Conservation (phyloP, 2,329 filamentous ascomycete species). For the Cryoendolithus antarcticus region DNA sequence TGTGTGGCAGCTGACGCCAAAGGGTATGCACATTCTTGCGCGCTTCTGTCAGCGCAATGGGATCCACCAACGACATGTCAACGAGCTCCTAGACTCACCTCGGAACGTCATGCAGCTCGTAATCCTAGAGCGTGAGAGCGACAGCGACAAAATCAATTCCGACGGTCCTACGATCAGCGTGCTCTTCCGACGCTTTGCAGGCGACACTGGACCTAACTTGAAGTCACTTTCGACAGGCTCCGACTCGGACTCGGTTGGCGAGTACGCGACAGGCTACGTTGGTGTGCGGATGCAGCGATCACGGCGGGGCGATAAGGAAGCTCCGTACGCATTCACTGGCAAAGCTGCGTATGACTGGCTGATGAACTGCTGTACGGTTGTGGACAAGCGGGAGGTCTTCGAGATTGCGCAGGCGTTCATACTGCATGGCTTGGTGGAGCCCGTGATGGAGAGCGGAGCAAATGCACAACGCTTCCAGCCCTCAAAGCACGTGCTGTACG, state of each 20-base stretch:
- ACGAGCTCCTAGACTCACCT: conserved; percentile 63
- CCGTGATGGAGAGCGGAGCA: conserved; percentile 40
- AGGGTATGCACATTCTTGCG: conserved; percentile 83
- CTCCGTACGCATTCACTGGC: conserved; percentile 80
- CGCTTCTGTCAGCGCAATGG: conserved; percentile 90
- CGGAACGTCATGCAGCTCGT: conserved; percentile 77
- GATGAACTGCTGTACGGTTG: conserved; percentile 93
- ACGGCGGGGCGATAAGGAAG: conserved; percentile 58
- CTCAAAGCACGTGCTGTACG: conserved; percentile 77
- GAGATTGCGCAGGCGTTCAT: conserved; percentile 78
- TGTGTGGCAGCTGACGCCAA: conserved; percentile 89
- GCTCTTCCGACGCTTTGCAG: conserved; percentile 83
- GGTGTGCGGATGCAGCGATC: conserved; percentile 79
- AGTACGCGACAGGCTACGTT: conserved; percentile 80
- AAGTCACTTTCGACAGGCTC: conserved; percentile 61
- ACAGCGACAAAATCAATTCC: conserved; percentile 77
- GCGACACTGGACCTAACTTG: conserved; percentile 68
- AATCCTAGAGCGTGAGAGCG: conserved; percentile 70
- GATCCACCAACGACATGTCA: conserved; percentile 86
- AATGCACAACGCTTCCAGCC: conserved; percentile 57
- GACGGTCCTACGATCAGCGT: conserved; percentile 86
- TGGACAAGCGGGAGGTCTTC: conserved; percentile 74
- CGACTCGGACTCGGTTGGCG: conserved; percentile 83
- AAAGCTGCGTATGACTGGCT: conserved; percentile 86
- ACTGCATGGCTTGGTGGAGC: conserved; percentile 69